phyloP scores from a whole-genome alignment of 495 filamentous ascomycete species.

The Aspergillus conjunctus region DNA sequence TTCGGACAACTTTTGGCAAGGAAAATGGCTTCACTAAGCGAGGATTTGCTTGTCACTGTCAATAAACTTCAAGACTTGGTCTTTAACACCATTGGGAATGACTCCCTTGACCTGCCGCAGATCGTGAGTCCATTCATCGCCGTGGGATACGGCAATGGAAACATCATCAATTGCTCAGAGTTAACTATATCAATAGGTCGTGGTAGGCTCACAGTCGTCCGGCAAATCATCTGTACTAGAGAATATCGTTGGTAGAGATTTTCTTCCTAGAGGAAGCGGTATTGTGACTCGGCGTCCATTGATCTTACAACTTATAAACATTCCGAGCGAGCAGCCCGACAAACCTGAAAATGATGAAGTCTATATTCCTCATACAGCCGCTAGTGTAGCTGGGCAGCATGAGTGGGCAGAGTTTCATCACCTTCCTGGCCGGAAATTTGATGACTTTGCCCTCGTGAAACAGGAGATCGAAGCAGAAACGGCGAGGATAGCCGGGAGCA shows the following conservation, averaged over 20 bases:
- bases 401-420: conserved; percentile 99
- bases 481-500: conserved; percentile 89
- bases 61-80: conserved; percentile 98
- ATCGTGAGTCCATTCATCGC: conserved; percentile 68
- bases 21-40: conserved; percentile 73
- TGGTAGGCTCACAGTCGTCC: conserved; percentile 97
- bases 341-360: conserved; percentile 65
- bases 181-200: conserved; percentile 64
- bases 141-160: too few species aligned
- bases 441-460: conserved; percentile 90
- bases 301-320: conserved; percentile 97
- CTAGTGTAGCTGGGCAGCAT: conserved; percentile 66
- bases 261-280: conserved; percentile 92
- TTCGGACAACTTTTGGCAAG: not conserved
- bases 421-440: conserved; percentile 83
- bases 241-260: conserved; percentile 98
- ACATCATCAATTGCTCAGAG: not conserved
- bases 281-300: conserved; percentile 94
- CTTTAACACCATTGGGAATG: conserved; percentile 99
- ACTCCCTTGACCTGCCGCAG: conserved; percentile 95
- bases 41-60: conserved; percentile 88
- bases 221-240: conserved; percentile 99
- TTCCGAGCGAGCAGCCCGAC: conserved; percentile 77
- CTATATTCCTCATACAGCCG: conserved; percentile 68
- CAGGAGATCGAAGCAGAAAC: conserved; percentile 98